phyloP scores from a whole-genome alignment of 2,329 filamentous ascomycete species.

The Colletotrichum cordylinicola region DNA sequence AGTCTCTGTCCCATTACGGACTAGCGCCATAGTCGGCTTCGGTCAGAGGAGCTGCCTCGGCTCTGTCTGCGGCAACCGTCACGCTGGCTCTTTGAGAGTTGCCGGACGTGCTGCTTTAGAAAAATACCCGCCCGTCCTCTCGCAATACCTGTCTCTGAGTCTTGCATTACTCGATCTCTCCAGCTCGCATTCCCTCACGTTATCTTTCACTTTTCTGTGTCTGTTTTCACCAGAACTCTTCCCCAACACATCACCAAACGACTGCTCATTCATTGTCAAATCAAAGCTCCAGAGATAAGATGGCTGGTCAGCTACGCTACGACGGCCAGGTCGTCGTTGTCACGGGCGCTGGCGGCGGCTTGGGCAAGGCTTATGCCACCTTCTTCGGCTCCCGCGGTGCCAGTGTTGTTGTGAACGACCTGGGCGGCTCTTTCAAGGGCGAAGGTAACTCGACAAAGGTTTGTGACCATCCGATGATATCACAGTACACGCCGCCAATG shows the following conservation, averaged over 20 bases:
- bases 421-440: constrained; percentile 91
- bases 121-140: not conserved
- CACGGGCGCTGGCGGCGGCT: constrained; percentile 80
- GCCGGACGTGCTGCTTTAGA: constrained; percentile 13
- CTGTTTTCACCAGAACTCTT: not conserved
- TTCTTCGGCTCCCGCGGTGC: constrained; percentile 94
- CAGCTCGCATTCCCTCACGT: not conserved
- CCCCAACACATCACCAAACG: not conserved
- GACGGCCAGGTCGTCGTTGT: constrained; percentile 86
- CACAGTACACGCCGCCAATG: not conserved
- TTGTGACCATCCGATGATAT: constrained; percentile 22
- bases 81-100: constrained; percentile 7
- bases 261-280: not conserved
- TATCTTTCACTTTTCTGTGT: not conserved
- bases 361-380: constrained; percentile 82
- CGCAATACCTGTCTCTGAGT: not conserved
- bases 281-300: constrained; percentile 43
- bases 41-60: constrained; percentile 23
- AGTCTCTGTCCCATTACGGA: not conserved
- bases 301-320: constrained; percentile 75
- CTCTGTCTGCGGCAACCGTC: constrained; percentile 18
- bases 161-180: not conserved
- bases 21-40: constrained; percentile 22
- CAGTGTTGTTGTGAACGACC: constrained; percentile 95
- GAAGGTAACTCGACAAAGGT: constrained; percentile 90